Base-by-base conservation (phyloP, 1,284 basidiomycete genomes). In the Inonotus obliquus region DNA sequence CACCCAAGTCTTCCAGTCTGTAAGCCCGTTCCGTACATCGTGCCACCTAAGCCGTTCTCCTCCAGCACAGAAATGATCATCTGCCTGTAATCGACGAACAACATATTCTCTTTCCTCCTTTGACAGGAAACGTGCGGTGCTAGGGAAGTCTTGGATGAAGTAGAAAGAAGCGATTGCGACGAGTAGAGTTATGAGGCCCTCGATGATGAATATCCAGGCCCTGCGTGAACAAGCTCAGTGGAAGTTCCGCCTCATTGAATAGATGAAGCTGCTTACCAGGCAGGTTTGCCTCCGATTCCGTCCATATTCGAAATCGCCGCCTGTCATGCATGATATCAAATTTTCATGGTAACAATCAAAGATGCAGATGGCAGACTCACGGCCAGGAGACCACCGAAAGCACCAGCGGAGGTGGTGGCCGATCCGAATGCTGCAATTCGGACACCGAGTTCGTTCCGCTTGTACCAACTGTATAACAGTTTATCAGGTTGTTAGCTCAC, bases 91-190 rank as follows among this genome's bases (percentile, higher is more conserved):
- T 21, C 88, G 77, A 19, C 83, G 77, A 61, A 91, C 78, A 52
- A 91, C 79, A 25, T 86, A 78, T 4, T 82, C 85, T 29, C 87
- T 77, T 74, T 93, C 91, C 2, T 74, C 77, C 65, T 87, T 84
- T 27, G 78, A 80, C 17, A 93, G 78, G 75, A 91, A 91, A 67
- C 81, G 88, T 48, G 90, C 90, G 0, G 83, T 87, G 68, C 89
- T 86, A 3, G 89, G 90, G 75, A 91, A 92, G 72, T 92, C 90
- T 69, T 88, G 83, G 63, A 91, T 82, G 66, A 91, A 82, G 80
- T 81, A 91, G 76, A 85, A 92, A 4, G 88, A 89, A 2, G 76
- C 68, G 19, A 73, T 67, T 1, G 86, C 88, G 1, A 84, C 83
- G 23, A 90, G 7, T 32, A 91, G 79, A 3, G 90, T 92, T 27